Conservation (phyloP, 805 yeast genomes). For the Ogataea parapolymorpha region DNA sequence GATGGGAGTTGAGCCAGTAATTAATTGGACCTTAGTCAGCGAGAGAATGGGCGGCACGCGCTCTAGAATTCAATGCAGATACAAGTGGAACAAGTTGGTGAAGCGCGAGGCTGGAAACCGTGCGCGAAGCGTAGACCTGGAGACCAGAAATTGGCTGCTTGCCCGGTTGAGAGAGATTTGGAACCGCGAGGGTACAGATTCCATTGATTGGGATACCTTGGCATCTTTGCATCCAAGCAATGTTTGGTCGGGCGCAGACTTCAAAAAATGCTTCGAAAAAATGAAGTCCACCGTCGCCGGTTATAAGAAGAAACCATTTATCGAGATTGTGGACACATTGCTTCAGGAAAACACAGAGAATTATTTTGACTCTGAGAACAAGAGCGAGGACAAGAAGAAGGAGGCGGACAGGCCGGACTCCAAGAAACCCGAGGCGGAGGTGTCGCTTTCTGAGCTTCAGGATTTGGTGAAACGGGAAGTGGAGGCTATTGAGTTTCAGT, state of each 20-base stretch:
- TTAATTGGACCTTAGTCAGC: constrained; percentile 90
- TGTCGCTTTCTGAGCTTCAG: constrained; percentile 18
- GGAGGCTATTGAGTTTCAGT: constrained; percentile 18
- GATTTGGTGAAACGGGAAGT: constrained; percentile 20
- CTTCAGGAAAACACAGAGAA: constrained; percentile 13
- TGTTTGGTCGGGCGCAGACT: constrained; percentile 59
- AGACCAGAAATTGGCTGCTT: constrained; percentile 51
- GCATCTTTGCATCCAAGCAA: constrained; percentile 43
- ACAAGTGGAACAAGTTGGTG: constrained; percentile 86
- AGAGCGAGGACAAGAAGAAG: constrained; percentile 1
- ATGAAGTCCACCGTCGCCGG: constrained; percentile 53
- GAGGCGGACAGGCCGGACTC: constrained; percentile 2
- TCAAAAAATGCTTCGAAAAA: constrained; percentile 57
- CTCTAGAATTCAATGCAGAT: constrained; percentile 90
- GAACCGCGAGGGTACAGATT: constrained; percentile 36
- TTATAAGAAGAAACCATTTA: constrained; percentile 37
- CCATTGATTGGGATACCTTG: constrained; percentile 53
- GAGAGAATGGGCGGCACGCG: constrained; percentile 87
- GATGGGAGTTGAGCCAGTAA: constrained; percentile 37
- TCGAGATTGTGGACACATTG: constrained; percentile 30
- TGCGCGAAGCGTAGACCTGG: constrained; percentile 40
- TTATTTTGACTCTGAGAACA: neutral
- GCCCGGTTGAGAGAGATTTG: constrained; percentile 43
- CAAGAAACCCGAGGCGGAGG: constrained; percentile 10
- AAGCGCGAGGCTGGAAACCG: constrained; percentile 52